Evolutionary conservation across 2,329 filamentous ascomycete species (phyloP), one percentile per base, ranked within the genome.

Genomic region (Cladosporium sp.): DNA sequence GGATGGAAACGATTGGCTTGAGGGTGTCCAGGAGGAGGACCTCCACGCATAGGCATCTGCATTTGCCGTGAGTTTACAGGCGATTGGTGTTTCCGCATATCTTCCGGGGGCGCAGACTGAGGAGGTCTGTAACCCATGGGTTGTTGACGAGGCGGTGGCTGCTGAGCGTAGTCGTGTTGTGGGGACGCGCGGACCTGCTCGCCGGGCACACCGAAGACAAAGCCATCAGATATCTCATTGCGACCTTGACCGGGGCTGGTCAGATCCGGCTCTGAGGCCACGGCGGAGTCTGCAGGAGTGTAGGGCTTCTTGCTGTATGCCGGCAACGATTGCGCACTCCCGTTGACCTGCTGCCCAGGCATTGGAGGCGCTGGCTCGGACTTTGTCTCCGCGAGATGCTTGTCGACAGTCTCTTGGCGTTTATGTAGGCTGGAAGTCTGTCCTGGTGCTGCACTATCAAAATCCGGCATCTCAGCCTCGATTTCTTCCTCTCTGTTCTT

Each of bases 391-490:
- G 56, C 55, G 45, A 57, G 52, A 61, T 63, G 54, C 60, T 65
- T 22, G 66, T 68, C 59, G 5, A 67, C 59, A 28, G 61, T 61
- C 53, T 63, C 60, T 28, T 55, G 54, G 3, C 63, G 59, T 55
- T 64, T 66, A 45, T 68, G 63, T 4, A 62, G 46, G 22, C 55
- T 53, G 9, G 61, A 64, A 9, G 62, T 64, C 53, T 62, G 60
- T 11, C 56, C 52, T 4, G 64, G 62, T 11, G 65, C 63, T 18
- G 64, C 63, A 45, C 76, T 77, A 61, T 83, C 80, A 59, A 84
- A 84, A 58, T 85, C 78, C 2, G 82, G 82, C 80, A 84, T 83
- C 44, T 83, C 80, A 14, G 74, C 73, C 45, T 81, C 77, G 46
- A 73, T 70, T 45, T 71, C 69, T 46, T 70, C 68, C 35, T 72